Evolutionary conservation across 2,329 filamentous ascomycete species (phyloP).

Genomic region (Penicillium sp.): DNA sequence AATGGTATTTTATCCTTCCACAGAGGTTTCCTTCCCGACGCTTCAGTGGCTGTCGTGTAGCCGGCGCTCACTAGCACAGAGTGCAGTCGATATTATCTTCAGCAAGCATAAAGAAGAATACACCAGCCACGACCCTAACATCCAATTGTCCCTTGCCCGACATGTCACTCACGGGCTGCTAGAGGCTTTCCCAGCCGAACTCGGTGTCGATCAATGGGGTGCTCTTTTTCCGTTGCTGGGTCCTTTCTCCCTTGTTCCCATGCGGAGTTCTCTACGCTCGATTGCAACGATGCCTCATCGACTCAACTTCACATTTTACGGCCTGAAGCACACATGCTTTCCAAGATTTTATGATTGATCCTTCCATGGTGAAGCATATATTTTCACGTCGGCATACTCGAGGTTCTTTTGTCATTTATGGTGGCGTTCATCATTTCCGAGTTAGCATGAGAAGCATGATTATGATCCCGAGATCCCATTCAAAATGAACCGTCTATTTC

Average conservation of each 20-base stretch:
- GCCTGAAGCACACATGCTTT: not conserved
- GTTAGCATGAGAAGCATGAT: not conserved
- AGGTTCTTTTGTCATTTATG: not conserved
- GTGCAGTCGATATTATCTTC: not conserved
- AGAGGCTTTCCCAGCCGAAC: not conserved
- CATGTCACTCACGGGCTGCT: not conserved
- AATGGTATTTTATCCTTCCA: not conserved
- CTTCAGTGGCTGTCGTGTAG: not conserved
- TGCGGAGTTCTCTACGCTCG: constrained; percentile 5
- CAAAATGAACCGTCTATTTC: not conserved
- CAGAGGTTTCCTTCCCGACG: not conserved
- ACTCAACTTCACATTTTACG: not conserved
- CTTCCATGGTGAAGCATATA: not conserved
- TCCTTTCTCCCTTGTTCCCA: not conserved
- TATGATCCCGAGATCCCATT: not conserved
- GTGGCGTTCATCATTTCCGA: not conserved
- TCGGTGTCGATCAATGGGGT: not conserved
- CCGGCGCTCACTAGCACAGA: not conserved
- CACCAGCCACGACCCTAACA: not conserved
- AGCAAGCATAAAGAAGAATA: not conserved
- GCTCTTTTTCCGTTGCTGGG: constrained; percentile 4
- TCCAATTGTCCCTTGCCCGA: not conserved
- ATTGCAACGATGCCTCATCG: constrained; percentile 9
- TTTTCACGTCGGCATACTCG: not conserved
- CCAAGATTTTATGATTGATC: not conserved